Percentiles rank a stretch among this genome's conserved stretches.
Evolutionary conservation across 106 monocot species (phyloP).

Genomic region (Ottelia alismoides): DNA sequence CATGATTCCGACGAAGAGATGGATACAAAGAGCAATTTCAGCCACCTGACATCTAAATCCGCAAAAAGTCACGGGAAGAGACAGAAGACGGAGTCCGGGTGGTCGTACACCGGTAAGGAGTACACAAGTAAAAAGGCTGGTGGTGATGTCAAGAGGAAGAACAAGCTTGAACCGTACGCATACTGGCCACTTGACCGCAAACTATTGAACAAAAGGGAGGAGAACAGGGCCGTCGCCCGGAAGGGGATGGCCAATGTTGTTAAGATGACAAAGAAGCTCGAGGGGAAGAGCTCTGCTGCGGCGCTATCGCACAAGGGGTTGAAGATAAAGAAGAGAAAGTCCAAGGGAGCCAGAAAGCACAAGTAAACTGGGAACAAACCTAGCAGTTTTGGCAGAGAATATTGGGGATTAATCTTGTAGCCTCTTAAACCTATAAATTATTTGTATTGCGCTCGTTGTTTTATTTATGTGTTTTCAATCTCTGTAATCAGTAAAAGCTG

Average conservation of each 20-base stretch:
- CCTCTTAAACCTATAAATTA: too few species aligned
- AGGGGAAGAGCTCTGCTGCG: slow-evolving; percentile 58
- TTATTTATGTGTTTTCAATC: too few species aligned
- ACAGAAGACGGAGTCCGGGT: slow-evolving; percentile 40
- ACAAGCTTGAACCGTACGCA: slow-evolving; percentile 89
- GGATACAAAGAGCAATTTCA: slow-evolving; percentile 15
- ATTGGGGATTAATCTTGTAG: too few species aligned
- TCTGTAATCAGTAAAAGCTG: too few species aligned
- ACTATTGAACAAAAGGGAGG: slow-evolving; percentile 60
- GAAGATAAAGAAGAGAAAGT: slow-evolving; percentile 20
- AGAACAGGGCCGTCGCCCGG: slow-evolving; percentile 59
- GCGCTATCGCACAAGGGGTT: slow-evolving; percentile 20
- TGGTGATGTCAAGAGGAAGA: slow-evolving; percentile 81
- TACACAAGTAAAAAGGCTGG: slow-evolving; percentile 65
- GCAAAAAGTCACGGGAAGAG: slow-evolving; percentile 25
- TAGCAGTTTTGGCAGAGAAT: too few species aligned
- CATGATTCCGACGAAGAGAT: slow-evolving; percentile 21
- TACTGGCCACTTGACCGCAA: slow-evolving; percentile 96
- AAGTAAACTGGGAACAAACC: neutral
- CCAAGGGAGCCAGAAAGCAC: slow-evolving; percentile 2
- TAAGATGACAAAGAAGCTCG: slow-evolving; percentile 47
- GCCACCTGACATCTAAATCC: slow-evolving; percentile 11
- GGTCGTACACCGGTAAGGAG: slow-evolving; percentile 77
- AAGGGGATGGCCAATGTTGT: slow-evolving; percentile 83
- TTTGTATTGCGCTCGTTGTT: too few species aligned